These are phyloP conservation scores for Oidiodendron maius DNA, from an alignment of 495 filamentous ascomycete genomes.

Conservation along the genomic window DNA sequence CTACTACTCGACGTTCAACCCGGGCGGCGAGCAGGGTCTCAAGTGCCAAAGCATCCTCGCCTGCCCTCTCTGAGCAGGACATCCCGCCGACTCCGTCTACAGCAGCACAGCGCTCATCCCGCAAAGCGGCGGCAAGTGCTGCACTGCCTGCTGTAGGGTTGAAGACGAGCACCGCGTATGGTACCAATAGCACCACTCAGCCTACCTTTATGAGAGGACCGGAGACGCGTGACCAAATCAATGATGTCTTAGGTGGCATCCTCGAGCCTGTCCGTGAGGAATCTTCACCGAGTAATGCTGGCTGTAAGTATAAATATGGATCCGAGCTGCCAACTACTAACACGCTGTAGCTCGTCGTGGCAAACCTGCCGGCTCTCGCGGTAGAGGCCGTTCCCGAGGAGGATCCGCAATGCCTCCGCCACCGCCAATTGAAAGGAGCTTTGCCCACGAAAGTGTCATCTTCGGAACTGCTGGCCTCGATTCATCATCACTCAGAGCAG, in stretches of 20 bases:
- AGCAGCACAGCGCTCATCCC: conserved; percentile 4
- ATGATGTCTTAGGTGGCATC: conserved; percentile 6
- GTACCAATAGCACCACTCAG: conserved; percentile 10
- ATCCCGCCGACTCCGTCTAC: conserved; percentile 6
- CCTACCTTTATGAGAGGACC: neutral
- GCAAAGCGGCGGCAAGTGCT: conserved; percentile 1
- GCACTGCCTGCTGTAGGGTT: conserved; percentile 9
- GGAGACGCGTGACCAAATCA: neutral
- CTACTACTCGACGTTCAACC: conserved; percentile 19
- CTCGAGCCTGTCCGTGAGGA: conserved; percentile 3
- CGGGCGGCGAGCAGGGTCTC: conserved; percentile 20
- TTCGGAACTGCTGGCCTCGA: conserved; percentile 4
- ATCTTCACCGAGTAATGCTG: neutral
- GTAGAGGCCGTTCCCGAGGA: neutral
- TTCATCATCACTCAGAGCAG: neutral
- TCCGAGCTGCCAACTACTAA: too few species aligned
- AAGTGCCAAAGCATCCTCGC: conserved; percentile 10
- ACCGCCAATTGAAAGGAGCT: neutral
- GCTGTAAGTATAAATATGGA: neutral
- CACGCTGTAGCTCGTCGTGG: neutral
- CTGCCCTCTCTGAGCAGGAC: conserved; percentile 7
- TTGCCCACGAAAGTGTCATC: conserved; percentile 5
- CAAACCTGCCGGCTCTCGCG: neutral
- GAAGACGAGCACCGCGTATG: conserved; percentile 19
- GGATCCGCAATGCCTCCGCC: neutral